Base-by-base conservation (phyloP, 768 basidiomycete species). In the Suillus occidentalis region DNA sequence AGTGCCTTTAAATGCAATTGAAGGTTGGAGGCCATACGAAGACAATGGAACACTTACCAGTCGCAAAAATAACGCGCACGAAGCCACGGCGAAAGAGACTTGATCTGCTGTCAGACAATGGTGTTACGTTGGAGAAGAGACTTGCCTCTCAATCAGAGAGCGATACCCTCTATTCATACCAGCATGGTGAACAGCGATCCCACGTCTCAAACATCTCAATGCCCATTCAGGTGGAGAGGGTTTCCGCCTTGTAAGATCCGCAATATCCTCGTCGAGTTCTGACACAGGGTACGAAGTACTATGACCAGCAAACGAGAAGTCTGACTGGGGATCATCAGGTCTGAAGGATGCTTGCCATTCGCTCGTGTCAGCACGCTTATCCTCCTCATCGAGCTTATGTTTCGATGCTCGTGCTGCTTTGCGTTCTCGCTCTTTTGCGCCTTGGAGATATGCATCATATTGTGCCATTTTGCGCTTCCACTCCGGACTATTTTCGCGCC, bases 101-200 rank as follows among this genome's bases (percentile, higher is more conserved):
- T 66, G 4, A 59, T 56, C 13, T 20, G 18, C 63, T 34, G 22
- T 53, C 12, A 64, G 31, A 52, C n/a, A 66, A 31, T 2, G 67
- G 47, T 42, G n/a, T 52, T 52, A 16, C 12, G 18, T 57, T 60
- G 43, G 40, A 4, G 55, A 47, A 13, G 2, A 20, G 52, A 13
- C 49, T 55, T 65, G 85, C 86, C 83, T 84, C 79, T 89, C 87
- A 0, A 89, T 78, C 0, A 87, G 66, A 53, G 79, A 78, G 49
- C 88, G 75, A 70, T 90, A 91, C 1, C 73, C 73, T 70, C 83
- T 87, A 66, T 85, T 84, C 88, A 91, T 88, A 25, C 89, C 89
- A 10, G 85, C 69, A 72, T 91, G 90, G 68, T 91, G 89, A 13
- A 91, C 83, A 0, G 84, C 89, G 36, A 91, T 83, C 37, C 89